A percentile compares a stretch with the other conserved stretches of the same genome.
These are phyloP conservation scores for Piromyces finnis DNA, from an alignment of 192 early-diverging fungal species.

Conservation along the genomic window DNA sequence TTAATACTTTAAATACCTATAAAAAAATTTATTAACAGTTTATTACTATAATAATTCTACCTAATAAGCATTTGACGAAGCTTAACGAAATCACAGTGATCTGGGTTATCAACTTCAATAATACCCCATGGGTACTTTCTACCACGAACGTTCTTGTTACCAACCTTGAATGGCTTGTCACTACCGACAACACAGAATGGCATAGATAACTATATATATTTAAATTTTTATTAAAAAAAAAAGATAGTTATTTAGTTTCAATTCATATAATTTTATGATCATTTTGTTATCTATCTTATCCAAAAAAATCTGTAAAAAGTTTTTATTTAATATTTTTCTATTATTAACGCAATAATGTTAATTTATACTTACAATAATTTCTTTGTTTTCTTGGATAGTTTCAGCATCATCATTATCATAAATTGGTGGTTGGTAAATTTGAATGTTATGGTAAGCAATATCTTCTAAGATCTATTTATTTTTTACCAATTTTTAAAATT, in stretches of 20 bases:
- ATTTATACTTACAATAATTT: neutral
- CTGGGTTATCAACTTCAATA: conserved; percentile 4
- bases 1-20: neutral
- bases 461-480: conserved; percentile 47
- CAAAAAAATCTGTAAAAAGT: no score
- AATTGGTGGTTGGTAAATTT: conserved; percentile 66
- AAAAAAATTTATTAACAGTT: neutral
- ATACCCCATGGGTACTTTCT: conserved; percentile 5
- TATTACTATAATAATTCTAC: neutral
- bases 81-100: conserved; percentile 3
- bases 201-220: neutral
- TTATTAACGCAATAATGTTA: no score
- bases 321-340: no score
- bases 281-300: no score
- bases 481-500: no score
- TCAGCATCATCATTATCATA: conserved; percentile 72
- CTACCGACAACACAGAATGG: conserved; percentile 23
- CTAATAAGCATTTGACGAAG: conserved; percentile 6
- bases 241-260: no score
- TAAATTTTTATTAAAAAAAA: neutral
- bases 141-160: conserved; percentile 34
- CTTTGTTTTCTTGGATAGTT: conserved; percentile 21
- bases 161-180: conserved; percentile 60
- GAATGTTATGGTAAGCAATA: conserved; percentile 64
- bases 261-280: no score